Base-by-base conservation (phyloP, 768 basidiomycete species). In the Tylopilus intermedius region DNA sequence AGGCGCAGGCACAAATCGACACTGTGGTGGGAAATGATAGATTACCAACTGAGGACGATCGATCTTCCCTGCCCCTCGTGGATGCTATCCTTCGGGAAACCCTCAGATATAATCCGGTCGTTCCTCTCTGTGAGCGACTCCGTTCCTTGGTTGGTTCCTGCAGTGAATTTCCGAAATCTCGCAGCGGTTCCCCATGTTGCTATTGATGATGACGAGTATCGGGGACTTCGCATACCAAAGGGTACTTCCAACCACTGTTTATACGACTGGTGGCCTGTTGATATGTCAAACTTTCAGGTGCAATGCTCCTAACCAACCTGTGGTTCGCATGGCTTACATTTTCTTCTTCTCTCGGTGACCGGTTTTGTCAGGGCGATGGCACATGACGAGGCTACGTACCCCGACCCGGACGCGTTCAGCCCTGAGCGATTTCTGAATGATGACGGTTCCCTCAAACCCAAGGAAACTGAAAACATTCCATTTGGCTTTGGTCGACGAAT, bases 351-450 rank as follows among this genome's bases (percentile, higher is more conserved):
- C 11, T 14, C 3, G 2, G 10, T 10, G 5, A 24, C 26, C 3
- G 2, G 3, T 27, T 33, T 18, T 26, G 6, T 10, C 21, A 61
- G 60, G 60, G 27, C 54, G 5, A 62, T 62, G 51, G 8, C 61
- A 51, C 7, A 42, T n/a, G n/a, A 63, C 8, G 54, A 60, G 35
- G 62, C 58, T 41, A 67, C 68, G 61, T 74, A 70, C 54, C 67
- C 70, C 0, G 56, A 68, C 14, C 64, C 74, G 4, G 63, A 71
- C 21, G 47, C 51, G 8, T 76, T 75, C 59, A 53, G 51, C 11
- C 74, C 74, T 0, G 75, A 76, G 38, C 65, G 74, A 14, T 76
- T 76, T 52, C 42, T 75, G 8, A 66, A 73, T 29, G 44, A 50
- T 0, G 61, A 63, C 6, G 61, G 61, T 24, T 58, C 58, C 3